Percentiles rank a stretch among this genome's conserved stretches.
These are phyloP conservation scores for Trichoderma atroviride DNA, from an alignment of 2,329 filamentous ascomycete species.

Conservation along the genomic window DNA sequence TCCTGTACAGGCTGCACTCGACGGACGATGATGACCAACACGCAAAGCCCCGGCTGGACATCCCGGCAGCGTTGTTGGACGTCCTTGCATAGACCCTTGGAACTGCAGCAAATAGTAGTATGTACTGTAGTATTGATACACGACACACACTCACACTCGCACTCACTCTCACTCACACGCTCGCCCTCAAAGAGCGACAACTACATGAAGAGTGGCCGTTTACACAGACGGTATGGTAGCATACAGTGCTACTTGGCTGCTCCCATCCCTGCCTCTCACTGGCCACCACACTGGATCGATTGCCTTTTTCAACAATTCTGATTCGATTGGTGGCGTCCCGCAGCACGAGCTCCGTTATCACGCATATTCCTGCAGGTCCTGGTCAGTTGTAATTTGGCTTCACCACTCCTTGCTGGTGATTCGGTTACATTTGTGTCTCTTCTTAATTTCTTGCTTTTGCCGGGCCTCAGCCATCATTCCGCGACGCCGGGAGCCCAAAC, in stretches of 20 bases:
- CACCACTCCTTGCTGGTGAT: background rate
- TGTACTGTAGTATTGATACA: background rate
- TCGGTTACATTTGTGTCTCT: background rate
- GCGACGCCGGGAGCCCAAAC: constrained; percentile 3
- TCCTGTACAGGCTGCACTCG: background rate
- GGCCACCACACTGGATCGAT: constrained; percentile 7
- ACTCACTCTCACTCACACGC: background rate
- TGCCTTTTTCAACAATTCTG: constrained; percentile 14
- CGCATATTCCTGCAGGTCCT: constrained; percentile 23
- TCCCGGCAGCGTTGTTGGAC: constrained; percentile 19
- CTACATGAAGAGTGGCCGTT: no score
- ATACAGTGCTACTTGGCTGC: background rate
- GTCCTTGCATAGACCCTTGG: constrained; percentile 18
- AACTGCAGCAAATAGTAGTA: constrained; percentile 1
- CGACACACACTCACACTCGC: background rate
- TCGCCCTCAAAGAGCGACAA: background rate
- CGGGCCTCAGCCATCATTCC: constrained; percentile 11
- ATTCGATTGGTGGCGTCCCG: constrained; percentile 16
- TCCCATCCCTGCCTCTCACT: background rate
- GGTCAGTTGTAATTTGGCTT: background rate
- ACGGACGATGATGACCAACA: constrained; percentile 19
- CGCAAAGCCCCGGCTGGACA: constrained; percentile 8
- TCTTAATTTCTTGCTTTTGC: background rate
- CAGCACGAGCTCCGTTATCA: constrained; percentile 10
- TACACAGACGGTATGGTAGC: background rate